Conservation (phyloP, 2,329 filamentous ascomycete genomes). For the Magnaporthales sp. region DNA sequence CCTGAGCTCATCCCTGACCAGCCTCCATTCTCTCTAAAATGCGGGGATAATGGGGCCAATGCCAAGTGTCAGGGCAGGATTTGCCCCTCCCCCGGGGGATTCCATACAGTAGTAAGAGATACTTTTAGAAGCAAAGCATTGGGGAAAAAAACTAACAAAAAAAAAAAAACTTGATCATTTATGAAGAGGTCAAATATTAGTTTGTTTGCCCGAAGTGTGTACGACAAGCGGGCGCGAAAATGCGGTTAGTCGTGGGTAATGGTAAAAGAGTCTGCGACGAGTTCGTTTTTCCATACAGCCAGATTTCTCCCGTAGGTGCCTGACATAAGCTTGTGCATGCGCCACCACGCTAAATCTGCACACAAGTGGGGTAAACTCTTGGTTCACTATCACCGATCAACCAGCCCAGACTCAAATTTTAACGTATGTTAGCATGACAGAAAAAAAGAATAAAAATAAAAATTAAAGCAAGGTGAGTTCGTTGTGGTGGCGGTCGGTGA, state of each 20-base stretch:
- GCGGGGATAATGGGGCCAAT: background rate
- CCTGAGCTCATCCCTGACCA: background rate
- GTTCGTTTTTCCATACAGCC: no score
- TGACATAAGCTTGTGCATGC: background rate
- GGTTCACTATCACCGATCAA: background rate
- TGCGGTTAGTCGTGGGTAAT: background rate
- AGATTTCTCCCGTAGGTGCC: no score
- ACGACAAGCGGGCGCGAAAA: background rate
- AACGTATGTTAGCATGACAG: background rate
- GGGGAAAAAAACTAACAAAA: background rate
- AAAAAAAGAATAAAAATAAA: no score
- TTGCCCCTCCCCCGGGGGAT: background rate
- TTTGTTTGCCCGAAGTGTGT: background rate
- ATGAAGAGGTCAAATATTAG: no score
- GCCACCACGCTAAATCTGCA: no score
- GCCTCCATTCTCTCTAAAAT: background rate
- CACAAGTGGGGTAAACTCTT: no score
- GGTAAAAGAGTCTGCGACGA: no score
- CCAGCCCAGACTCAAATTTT: background rate
- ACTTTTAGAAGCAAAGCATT: background rate
- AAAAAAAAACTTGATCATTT: no score
- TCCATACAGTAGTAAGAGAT: background rate
- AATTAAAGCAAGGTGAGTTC: no score
- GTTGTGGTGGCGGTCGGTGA: no score
- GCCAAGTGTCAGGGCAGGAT: background rate